Evolutionary conservation across 805 yeast genomes (phyloP), one percentile per base, ranked within the genome.

Genomic region (Pichia exigua): DNA sequence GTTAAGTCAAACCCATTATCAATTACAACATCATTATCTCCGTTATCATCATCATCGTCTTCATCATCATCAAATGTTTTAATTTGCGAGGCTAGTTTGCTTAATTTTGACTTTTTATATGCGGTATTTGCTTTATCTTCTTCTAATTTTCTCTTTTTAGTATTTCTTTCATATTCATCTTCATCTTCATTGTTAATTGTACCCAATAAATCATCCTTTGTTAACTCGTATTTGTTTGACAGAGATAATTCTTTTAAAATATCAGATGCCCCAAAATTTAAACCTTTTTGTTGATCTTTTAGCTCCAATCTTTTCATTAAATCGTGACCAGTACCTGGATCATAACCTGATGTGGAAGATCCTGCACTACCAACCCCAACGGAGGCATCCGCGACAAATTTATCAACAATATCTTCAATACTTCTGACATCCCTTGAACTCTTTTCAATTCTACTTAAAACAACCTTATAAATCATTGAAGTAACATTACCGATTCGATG

Each of bases 401-500:
- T 59, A 47, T 65, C 67, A 20, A 67, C 51, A 10, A 44, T 45
- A 39, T 49, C 48, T 32, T 57, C 61, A 28, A 48, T 43, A n/a
- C 38, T 38, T 47, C 64, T 49, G 11, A 61, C 51, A 20, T 56
- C 59, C 18, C 58, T 49, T 27, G 84, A 76, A 46, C 69, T 70
- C 56, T 70, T 73, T 64, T 89, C 97, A 20, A 86, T 72, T 41
- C 76, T 62, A 18, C 66, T 57, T 52, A 94, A 74, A 4, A 83
- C 80, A 12, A 73, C 65, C 45, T 73, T 72, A 63, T 87, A 92
- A 12, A 94, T 74, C 44, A 73, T 66, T 0, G 94, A 74, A 0
- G 95, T 74, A 2, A 85, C 65, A 8, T 74, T 67, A 3, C 98
- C 98, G 32, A 90, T 67, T 49, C 88, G 75, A 45, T 85, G 83